Percentiles rank a stretch among this genome's conserved stretches.
phyloP scores from a whole-genome alignment of 768 basidiomycete genomes.

The Daedalea quercina region DNA sequence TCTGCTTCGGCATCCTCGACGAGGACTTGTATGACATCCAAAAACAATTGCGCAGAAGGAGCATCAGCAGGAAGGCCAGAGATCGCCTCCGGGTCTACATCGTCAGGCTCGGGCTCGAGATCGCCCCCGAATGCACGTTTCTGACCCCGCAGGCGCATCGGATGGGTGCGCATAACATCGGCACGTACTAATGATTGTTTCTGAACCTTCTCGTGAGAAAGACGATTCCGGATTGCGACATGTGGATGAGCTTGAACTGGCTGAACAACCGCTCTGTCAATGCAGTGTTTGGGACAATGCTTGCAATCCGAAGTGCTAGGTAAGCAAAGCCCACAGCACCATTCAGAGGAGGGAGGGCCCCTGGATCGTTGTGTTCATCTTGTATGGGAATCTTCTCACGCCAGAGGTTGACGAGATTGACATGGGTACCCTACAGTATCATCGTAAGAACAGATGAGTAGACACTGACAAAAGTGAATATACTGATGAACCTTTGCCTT shows the following conservation, averaged over 20 bases:
- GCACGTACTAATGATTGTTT: neutral
- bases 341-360: too few species aligned
- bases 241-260: neutral
- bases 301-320: neutral
- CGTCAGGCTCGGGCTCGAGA: neutral
- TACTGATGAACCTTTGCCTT: too few species aligned
- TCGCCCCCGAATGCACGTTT: neutral
- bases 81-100: neutral
- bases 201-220: neutral
- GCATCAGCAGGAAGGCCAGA: neutral
- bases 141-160: neutral
- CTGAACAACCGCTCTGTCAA: neutral
- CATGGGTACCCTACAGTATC: too few species aligned
- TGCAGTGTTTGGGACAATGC: neutral
- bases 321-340: neutral
- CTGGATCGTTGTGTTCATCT: too few species aligned
- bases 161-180: neutral
- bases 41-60: neutral
- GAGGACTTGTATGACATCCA: neutral
- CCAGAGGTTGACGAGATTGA: too few species aligned
- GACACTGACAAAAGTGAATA: too few species aligned
- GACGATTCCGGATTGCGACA: neutral
- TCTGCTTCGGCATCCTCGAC: neutral
- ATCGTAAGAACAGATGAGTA: too few species aligned
- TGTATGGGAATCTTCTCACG: too few species aligned